phyloP scores from a whole-genome alignment of 495 filamentous ascomycete species.

The Acidiella bohemica region DNA sequence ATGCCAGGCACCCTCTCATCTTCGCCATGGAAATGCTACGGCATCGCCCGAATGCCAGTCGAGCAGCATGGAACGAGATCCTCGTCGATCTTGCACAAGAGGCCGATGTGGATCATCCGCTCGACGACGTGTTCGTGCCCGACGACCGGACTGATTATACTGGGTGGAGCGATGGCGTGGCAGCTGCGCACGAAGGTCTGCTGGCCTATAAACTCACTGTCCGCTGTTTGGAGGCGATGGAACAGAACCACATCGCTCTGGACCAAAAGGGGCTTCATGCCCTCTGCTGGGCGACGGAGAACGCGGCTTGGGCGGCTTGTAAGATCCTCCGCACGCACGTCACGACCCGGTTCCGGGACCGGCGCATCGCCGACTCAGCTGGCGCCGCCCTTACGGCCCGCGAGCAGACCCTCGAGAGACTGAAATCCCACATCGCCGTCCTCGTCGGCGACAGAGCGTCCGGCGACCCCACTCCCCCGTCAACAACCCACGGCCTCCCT shows the following conservation, averaged over 20 bases:
- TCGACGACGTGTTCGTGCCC: no score
- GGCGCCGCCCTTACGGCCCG: background rate
- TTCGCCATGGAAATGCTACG: no score
- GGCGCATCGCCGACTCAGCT: background rate
- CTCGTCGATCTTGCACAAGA: slow-evolving; percentile 8
- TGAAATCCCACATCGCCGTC: no score
- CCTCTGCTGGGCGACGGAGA: slow-evolving; percentile 13
- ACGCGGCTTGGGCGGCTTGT: slow-evolving; percentile 5
- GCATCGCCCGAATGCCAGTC: background rate
- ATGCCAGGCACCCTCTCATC: slow-evolving; percentile 7
- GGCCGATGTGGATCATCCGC: slow-evolving; percentile 2
- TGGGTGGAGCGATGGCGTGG: no score
- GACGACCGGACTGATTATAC: no score
- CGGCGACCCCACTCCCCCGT: no score
- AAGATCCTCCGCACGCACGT: slow-evolving; percentile 3
- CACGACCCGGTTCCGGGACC: background rate
- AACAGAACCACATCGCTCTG: slow-evolving; percentile 13
- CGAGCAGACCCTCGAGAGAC: no score
- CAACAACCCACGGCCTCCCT: no score
- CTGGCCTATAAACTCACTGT: slow-evolving; percentile 7
- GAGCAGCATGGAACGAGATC: slow-evolving; percentile 30
- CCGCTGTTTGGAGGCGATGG: slow-evolving; percentile 2
- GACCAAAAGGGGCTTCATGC: slow-evolving; percentile 20
- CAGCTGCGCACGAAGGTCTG: no score
- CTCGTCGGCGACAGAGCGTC: no score